A percentile compares a stretch with the other conserved stretches of the same genome.
phyloP scores from a whole-genome alignment of 345 rosid genomes.

The Durio zibethinus region DNA sequence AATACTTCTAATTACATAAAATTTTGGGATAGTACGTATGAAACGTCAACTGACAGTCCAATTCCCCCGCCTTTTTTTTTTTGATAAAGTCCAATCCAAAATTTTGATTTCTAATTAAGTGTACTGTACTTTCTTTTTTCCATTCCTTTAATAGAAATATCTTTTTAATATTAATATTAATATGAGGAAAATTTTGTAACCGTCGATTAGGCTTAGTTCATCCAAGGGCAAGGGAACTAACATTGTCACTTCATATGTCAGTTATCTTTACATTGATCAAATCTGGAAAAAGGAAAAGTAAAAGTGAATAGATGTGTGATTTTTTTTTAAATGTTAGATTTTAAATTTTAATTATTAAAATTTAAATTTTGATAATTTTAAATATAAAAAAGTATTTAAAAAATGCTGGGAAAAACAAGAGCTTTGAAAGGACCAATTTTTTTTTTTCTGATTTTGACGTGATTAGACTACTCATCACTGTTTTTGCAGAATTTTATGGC shows the following conservation, averaged over 20 bases:
- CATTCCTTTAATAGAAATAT: too few relatives aligned
- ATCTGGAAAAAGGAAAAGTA: background rate
- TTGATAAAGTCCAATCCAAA: background rate
- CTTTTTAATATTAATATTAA: too few relatives aligned
- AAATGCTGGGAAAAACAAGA: too few relatives aligned
- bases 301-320: too few relatives aligned
- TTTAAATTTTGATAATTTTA: too few relatives aligned
- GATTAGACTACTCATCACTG: conserved; percentile 50
- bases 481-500: conserved; percentile 32
- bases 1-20: background rate
- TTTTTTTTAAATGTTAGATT: too few relatives aligned
- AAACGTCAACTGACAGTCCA: conserved; percentile 17
- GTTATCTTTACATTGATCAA: background rate
- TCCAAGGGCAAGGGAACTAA: conserved; percentile 6
- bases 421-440: conserved; percentile 34
- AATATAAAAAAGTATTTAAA: too few relatives aligned
- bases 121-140: too few relatives aligned
- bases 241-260: conserved; percentile 22
- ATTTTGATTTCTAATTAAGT: background rate
- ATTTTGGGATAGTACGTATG: conserved; percentile 10
- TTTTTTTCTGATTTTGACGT: conserved; percentile 48
- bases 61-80: background rate
- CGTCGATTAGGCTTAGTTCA: background rate
- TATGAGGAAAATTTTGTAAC: background rate
- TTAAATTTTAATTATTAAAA: too few relatives aligned